These are phyloP conservation scores for Ceriops tagal DNA, from an alignment of 345 rosid genomes.

Conservation along the genomic window DNA sequence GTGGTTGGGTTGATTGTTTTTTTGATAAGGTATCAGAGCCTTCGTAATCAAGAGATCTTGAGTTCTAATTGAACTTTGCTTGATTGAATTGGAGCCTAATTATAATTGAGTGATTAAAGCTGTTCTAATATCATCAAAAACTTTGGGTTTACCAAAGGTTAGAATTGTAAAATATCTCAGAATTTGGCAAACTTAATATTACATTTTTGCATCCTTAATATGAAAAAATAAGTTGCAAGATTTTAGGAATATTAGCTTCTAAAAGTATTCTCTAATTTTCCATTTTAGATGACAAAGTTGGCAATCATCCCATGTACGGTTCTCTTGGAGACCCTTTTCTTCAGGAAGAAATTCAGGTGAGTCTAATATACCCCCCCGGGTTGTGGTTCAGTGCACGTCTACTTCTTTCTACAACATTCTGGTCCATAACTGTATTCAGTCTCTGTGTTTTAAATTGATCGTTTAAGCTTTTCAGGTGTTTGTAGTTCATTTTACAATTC, in stretches of 20 bases:
- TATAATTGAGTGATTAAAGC: too few species aligned
- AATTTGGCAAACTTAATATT: too few species aligned
- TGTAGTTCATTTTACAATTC: conserved; percentile 5
- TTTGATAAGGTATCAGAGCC: too few species aligned
- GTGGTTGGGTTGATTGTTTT: too few species aligned
- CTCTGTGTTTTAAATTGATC: background rate
- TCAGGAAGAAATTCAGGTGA: conserved; percentile 94
- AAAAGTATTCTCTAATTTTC: conserved; percentile 2
- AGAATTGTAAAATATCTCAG: too few species aligned
- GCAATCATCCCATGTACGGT: conserved; percentile 99
- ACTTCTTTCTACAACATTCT: background rate
- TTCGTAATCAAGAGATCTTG: too few species aligned
- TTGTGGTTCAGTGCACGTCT: background rate
- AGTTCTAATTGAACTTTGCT: too few species aligned
- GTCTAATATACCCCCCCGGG: conserved; percentile 10
- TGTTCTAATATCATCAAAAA: too few species aligned
- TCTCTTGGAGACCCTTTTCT: conserved; percentile 96
- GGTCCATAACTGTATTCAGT: background rate
- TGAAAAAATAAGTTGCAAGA: background rate
- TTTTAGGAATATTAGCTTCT: conserved; percentile 11
- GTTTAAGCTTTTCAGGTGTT: background rate
- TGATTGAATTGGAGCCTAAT: too few species aligned
- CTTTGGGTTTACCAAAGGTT: too few species aligned
- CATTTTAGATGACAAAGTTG: conserved; percentile 90
- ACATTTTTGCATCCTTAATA: too few species aligned